A percentile compares a stretch with the other conserved stretches of the same genome.
These are phyloP conservation scores for Aspergillus sp. DNA, from an alignment of 2,329 filamentous ascomycete species.

Conservation along the genomic window DNA sequence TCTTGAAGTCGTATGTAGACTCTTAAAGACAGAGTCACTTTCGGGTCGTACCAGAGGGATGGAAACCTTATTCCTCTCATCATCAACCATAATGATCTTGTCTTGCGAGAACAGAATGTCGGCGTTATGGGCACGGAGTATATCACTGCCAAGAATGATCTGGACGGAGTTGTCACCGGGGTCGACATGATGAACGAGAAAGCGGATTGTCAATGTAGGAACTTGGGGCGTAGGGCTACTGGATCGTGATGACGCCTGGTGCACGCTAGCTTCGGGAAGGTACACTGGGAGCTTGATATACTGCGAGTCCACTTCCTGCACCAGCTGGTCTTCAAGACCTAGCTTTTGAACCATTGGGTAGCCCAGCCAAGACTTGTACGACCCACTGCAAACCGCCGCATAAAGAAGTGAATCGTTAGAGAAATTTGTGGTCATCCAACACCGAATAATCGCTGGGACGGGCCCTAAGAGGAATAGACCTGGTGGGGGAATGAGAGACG, in stretches of 20 bases:
- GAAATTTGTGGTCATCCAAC: conserved; percentile 89
- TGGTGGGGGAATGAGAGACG: conserved; percentile 75
- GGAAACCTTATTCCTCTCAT: conserved; percentile 80
- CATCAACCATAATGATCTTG: conserved; percentile 80
- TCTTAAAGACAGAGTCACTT: conserved; percentile 76
- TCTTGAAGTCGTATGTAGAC: conserved; percentile 61
- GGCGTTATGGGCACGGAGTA: conserved; percentile 79
- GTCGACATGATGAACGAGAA: conserved; percentile 65
- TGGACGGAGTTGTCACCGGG: conserved; percentile 63
- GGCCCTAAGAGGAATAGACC: conserved; percentile 83
- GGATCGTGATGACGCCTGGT: conserved; percentile 68
- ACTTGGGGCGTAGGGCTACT: conserved; percentile 74
- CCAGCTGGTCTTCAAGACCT: conserved; percentile 66
- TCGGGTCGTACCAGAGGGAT: conserved; percentile 92
- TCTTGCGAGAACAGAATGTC: conserved; percentile 93
- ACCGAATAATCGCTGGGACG: conserved; percentile 90
- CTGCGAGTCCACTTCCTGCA: conserved; percentile 64
- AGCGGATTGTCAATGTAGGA: conserved; percentile 76
- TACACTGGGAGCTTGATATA: conserved; percentile 79
- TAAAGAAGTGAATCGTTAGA: conserved; percentile 87
- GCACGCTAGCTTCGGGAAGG: conserved; percentile 85
- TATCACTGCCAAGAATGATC: conserved; percentile 87
- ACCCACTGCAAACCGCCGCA: conserved; percentile 88
- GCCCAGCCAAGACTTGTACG: conserved; percentile 82
- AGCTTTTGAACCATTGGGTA: conserved; percentile 72